Conservation (phyloP, 2,329 filamentous ascomycete species). For the Ophiostoma angusticollis region DNA sequence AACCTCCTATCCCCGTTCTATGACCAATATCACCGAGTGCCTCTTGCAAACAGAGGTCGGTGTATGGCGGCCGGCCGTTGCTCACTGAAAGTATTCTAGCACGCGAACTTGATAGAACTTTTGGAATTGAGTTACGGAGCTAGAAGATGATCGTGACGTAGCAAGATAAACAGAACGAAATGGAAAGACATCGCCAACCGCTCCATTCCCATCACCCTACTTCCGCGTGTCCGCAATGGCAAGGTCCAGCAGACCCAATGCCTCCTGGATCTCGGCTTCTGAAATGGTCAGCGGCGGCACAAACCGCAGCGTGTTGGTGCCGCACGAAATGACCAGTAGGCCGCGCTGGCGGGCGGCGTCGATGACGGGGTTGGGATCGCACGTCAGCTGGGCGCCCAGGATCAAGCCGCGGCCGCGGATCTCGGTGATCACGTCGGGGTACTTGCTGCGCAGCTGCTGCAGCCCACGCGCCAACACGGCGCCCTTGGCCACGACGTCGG, state of each 20-base stretch:
- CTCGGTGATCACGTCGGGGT: slow-evolving; percentile 62
- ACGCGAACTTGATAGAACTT: too few relatives aligned
- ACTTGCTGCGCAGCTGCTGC: slow-evolving; percentile 31
- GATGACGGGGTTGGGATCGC: slow-evolving; percentile 61
- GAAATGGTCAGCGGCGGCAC: slow-evolving; percentile 77
- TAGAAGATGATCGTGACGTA: too few relatives aligned
- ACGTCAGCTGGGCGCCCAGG: slow-evolving; percentile 68
- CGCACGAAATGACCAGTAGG: slow-evolving; percentile 80
- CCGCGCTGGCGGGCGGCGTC: slow-evolving; percentile 80
- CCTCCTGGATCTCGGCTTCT: slow-evolving; percentile 66
- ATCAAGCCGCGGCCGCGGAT: slow-evolving; percentile 75
- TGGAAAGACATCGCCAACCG: too few relatives aligned
- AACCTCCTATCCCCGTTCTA: too few relatives aligned
- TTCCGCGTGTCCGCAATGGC: slow-evolving; percentile 35
- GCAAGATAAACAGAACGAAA: too few relatives aligned
- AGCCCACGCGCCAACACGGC: slow-evolving; percentile 36
- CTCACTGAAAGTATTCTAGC: too few relatives aligned
- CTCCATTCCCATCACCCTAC: background rate
- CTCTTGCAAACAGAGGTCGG: too few relatives aligned
- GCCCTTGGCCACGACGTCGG: slow-evolving; percentile 54
- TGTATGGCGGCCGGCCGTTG: too few relatives aligned
- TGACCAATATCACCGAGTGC: too few relatives aligned
- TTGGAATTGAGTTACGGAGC: too few relatives aligned
- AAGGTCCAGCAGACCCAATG: slow-evolving; percentile 62
- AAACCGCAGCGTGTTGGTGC: slow-evolving; percentile 83